Conservation (phyloP, 495 filamentous ascomycete genomes). For the Daldinia bambusicola region DNA sequence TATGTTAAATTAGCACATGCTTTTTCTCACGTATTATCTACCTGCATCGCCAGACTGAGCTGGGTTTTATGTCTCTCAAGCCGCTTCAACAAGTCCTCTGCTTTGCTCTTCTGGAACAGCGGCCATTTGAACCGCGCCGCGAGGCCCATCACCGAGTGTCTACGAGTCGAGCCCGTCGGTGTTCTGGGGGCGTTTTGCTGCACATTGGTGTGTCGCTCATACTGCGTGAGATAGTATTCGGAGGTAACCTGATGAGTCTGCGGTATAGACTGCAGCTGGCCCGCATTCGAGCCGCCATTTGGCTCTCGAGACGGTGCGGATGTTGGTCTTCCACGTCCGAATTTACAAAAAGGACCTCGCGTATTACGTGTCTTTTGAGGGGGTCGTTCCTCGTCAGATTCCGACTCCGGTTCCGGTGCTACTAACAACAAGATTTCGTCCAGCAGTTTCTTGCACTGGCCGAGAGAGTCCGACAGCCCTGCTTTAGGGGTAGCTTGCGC, state of each 20-base stretch:
- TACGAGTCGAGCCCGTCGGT: not conserved
- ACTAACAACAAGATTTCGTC: conserved; percentile 21
- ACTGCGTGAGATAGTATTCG: not conserved
- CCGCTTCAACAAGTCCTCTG: conserved; percentile 24
- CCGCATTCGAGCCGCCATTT: not conserved
- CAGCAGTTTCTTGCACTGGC: conserved; percentile 8
- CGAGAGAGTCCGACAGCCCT: conserved; percentile 10
- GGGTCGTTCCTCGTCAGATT: not conserved
- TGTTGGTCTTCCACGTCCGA: not conserved
- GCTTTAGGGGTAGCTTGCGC: not conserved
- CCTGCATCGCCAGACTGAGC: conserved; percentile 16
- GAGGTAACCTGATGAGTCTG: not conserved
- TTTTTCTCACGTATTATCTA: conserved; percentile 28
- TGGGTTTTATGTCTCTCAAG: conserved; percentile 24
- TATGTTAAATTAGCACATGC: not conserved
- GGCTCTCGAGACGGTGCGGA: not conserved
- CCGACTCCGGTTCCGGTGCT: not conserved
- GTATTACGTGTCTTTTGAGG: not conserved
- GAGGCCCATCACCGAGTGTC: conserved; percentile 4
- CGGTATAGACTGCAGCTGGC: not conserved
- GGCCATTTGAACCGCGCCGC: conserved; percentile 27
- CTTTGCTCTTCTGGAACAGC: conserved; percentile 22
- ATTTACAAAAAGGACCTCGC: not conserved
- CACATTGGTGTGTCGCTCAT: not conserved
- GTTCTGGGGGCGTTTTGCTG: not conserved